Conservation (phyloP, 2,329 filamentous ascomycete species). For the Gyromitra esculenta region DNA sequence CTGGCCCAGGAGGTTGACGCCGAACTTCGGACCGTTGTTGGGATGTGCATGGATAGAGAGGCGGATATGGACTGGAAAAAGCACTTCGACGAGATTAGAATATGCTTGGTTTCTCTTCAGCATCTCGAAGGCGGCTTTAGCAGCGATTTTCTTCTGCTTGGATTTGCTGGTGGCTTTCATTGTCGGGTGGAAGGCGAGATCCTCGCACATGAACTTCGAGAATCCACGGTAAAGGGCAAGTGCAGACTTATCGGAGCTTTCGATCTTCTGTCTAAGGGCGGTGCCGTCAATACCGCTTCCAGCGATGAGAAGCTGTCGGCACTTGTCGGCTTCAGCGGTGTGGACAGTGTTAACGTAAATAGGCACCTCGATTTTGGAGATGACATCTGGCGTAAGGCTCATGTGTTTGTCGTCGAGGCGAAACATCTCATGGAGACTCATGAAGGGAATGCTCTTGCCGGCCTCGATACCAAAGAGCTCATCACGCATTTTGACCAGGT, state of each 20-base stretch:
- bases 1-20: conserved; percentile 60
- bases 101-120: conserved; percentile 64
- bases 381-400: conserved; percentile 62
- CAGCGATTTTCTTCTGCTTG: conserved; percentile 60
- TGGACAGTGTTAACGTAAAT: conserved; percentile 52
- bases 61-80: conserved; percentile 64
- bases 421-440: conserved; percentile 58
- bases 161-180: conserved; percentile 55
- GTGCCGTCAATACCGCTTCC: conserved; percentile 60
- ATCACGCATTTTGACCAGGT: conserved; percentile 61
- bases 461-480: conserved; percentile 56
- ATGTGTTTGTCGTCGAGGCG: conserved; percentile 61
- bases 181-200: conserved; percentile 27
- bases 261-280: conserved; percentile 57
- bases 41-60: conserved; percentile 64
- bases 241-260: conserved; percentile 58
- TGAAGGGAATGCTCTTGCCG: conserved; percentile 55
- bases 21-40: conserved; percentile 63
- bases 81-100: conserved; percentile 64
- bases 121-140: conserved; percentile 60
- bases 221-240: conserved; percentile 63
- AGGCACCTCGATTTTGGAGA: conserved; percentile 57
- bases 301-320: conserved; percentile 60
- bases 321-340: conserved; percentile 58
- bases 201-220: conserved; percentile 28